These are phyloP conservation scores for Cercospora janseana DNA, from an alignment of 2,329 filamentous ascomycete genomes.

Conservation along the genomic window DNA sequence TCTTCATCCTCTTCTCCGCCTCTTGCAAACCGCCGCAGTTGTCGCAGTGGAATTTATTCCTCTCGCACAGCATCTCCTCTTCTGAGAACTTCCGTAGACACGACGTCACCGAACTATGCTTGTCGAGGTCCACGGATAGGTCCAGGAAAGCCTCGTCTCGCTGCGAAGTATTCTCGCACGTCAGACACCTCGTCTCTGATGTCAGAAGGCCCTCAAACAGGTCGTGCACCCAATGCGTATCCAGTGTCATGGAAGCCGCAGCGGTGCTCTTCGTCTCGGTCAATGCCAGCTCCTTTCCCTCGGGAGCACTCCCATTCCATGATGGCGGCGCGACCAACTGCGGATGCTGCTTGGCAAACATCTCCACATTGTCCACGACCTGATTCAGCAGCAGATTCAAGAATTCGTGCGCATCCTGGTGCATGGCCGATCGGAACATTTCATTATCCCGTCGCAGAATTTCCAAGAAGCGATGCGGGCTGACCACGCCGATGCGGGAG, in stretches of 20 bases:
- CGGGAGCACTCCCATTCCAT: slow-evolving; percentile 30
- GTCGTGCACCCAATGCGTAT: slow-evolving; percentile 83
- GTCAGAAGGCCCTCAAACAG: slow-evolving; percentile 93
- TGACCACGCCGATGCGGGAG: slow-evolving; percentile 83
- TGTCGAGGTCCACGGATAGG: slow-evolving; percentile 89
- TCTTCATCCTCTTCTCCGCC: slow-evolving; percentile 98
- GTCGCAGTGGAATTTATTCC: slow-evolving; percentile 98
- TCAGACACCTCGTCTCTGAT: slow-evolving; percentile 93
- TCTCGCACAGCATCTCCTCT: slow-evolving; percentile 96
- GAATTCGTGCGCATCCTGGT: slow-evolving; percentile 98
- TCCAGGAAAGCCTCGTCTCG: slow-evolving; percentile 95
- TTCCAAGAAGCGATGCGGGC: slow-evolving; percentile 88
- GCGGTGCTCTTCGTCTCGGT: slow-evolving; percentile 19
- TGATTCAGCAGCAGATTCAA: slow-evolving; percentile 93
- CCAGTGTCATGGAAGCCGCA: slow-evolving; percentile 30
- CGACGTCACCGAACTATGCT: slow-evolving; percentile 93
- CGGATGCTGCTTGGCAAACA: slow-evolving; percentile 68
- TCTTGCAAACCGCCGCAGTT: slow-evolving; percentile 95
- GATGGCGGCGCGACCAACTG: slow-evolving; percentile 30
- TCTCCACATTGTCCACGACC: slow-evolving; percentile 89
- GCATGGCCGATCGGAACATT: slow-evolving; percentile 95
- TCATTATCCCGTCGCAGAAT: slow-evolving; percentile 93
- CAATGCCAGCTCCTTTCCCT: slow-evolving; percentile 18
- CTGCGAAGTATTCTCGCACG: slow-evolving; percentile 92
- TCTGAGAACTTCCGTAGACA: slow-evolving; percentile 95